phyloP scores from a whole-genome alignment of 192 early-diverging fungal species.

The Phlyctochytrium planicorne region DNA sequence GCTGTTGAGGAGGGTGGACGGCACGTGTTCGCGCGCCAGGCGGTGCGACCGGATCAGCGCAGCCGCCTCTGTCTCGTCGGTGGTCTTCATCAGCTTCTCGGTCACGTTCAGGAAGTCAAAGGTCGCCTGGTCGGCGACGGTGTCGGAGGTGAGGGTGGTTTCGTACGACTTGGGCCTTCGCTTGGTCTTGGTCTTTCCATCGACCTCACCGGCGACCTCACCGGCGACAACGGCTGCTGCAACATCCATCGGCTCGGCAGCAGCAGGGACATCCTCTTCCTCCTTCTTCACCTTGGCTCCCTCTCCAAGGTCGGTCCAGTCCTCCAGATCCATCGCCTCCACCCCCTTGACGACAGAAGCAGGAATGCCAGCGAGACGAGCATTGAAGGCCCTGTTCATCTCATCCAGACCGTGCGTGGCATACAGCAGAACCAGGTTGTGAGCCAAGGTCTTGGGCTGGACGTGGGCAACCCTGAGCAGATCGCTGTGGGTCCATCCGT shows the following conservation, averaged over 20 bases:
- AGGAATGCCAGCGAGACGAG: background rate
- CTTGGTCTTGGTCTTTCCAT: background rate
- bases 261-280: background rate
- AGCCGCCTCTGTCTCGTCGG: conserved; percentile 4
- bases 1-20: conserved; percentile 14
- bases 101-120: background rate
- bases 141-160: background rate
- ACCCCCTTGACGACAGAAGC: conserved; percentile 1
- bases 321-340: conserved; percentile 1
- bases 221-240: background rate
- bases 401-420: background rate
- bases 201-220: background rate
- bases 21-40: conserved; percentile 29
- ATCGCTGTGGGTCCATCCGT: conserved; percentile 32
- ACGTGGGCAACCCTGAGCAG: conserved; percentile 25
- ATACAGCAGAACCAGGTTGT: conserved; percentile 6
- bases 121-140: background rate
- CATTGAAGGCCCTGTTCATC: background rate
- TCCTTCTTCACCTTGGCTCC: no score
- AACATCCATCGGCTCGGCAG: background rate
- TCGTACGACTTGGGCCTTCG: conserved; percentile 1
- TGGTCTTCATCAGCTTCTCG: background rate
- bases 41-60: conserved; percentile 15
- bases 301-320: background rate
- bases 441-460: conserved; percentile 14